Percentiles rank a stretch among this genome's conserved stretches.
Evolutionary conservation across 805 yeast species (phyloP).

Genomic region (Teunomyces cretensis): DNA sequence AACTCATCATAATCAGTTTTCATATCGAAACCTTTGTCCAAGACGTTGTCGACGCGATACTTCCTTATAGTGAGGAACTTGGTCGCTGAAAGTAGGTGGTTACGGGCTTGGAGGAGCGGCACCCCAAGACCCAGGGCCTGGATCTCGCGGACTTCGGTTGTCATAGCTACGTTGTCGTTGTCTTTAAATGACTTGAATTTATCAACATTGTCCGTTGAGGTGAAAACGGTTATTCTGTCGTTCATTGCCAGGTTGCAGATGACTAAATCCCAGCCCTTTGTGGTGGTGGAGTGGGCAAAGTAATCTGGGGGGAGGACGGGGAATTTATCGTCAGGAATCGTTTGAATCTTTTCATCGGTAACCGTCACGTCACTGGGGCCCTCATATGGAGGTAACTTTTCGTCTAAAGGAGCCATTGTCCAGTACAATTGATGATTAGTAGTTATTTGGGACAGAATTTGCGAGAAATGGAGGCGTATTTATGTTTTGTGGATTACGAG

Average conservation of each 20-base stretch:
- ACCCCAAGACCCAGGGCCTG: slow-evolving; percentile 1
- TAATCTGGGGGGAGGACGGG: not conserved
- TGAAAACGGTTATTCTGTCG: not conserved
- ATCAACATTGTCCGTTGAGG: not conserved
- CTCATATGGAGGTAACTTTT: not conserved
- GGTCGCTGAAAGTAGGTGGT: not conserved
- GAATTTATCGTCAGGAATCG: not conserved
- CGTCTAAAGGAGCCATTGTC: not conserved
- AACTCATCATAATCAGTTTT: not conserved
- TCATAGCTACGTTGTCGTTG: not conserved
- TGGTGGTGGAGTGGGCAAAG: not conserved
- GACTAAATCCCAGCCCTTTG: slow-evolving; percentile 2
- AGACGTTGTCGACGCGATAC: not conserved
- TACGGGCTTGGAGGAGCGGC: not conserved
- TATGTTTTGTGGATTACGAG: not conserved
- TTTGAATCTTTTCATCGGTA: not conserved
- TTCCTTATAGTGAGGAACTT: not conserved
- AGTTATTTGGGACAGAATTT: not conserved
- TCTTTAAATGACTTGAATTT: slow-evolving; percentile 1
- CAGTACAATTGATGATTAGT: no score
- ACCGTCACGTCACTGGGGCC: not conserved
- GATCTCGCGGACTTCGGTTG: not conserved
- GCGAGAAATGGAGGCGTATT: not conserved
- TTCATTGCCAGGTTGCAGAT: not conserved
- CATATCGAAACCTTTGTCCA: not conserved